Percentiles rank a stretch among this genome's conserved stretches.
Evolutionary conservation across 805 yeast species (phyloP).

Genomic region (Huiozyma naganishii): DNA sequence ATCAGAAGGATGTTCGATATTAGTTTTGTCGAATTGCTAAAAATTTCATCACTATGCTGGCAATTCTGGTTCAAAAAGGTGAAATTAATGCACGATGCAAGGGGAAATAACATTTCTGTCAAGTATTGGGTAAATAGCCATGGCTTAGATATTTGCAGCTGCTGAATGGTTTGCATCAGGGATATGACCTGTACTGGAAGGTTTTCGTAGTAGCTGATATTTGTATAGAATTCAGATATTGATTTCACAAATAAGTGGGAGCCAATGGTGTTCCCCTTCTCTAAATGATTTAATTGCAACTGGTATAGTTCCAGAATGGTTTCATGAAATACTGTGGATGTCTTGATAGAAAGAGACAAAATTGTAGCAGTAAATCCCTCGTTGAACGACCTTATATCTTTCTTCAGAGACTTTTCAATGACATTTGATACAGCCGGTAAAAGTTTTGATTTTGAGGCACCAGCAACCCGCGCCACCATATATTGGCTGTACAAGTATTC

Average conservation of each 20-base stretch:
- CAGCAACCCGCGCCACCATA: conserved; percentile 23
- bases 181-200: conserved; percentile 4
- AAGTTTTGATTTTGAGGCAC: conserved; percentile 8
- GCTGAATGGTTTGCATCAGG: conserved; percentile 29
- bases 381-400: conserved; percentile 9
- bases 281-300: conserved; percentile 9
- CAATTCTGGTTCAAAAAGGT: background rate
- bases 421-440: conserved; percentile 13
- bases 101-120: conserved; percentile 43
- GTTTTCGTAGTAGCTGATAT: conserved; percentile 7
- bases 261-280: conserved; percentile 15
- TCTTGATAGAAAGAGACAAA: conserved; percentile 5
- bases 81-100: conserved; percentile 8
- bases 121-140: conserved; percentile 59
- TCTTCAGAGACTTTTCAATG: background rate
- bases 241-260: conserved; percentile 23
- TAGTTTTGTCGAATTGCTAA: conserved; percentile 34
- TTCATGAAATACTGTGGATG: conserved; percentile 2
- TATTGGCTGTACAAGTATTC: conserved; percentile 29
- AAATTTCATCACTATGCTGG: conserved; percentile 23
- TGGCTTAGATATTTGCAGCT: conserved; percentile 36
- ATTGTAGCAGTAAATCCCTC: conserved; percentile 9
- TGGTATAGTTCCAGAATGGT: conserved; percentile 16
- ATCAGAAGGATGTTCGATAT: conserved; percentile 51
- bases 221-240: conserved; percentile 23